Evolutionary conservation across 2,329 filamentous ascomycete species (phyloP).

Genomic region (Aspergillus amoenus): DNA sequence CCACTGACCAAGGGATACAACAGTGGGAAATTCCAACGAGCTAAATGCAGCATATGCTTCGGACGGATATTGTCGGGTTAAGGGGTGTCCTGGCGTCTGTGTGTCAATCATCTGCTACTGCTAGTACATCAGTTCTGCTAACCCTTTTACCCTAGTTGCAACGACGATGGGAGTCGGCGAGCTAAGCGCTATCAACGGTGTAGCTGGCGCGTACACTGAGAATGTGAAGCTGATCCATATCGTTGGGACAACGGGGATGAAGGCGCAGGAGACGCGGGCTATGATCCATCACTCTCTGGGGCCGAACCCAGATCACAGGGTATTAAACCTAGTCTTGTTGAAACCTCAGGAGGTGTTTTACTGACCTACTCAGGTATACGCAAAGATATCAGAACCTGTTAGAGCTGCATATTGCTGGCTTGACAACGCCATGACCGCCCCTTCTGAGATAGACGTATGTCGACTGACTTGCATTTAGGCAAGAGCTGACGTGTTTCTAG

Average conservation of each 20-base stretch:
- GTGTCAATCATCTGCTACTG: background rate
- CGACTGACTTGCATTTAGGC: background rate
- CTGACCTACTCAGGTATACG: constrained; percentile 39
- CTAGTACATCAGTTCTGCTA: background rate
- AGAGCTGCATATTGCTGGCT: background rate
- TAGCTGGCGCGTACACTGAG: constrained; percentile 71
- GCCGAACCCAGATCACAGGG: constrained; percentile 4
- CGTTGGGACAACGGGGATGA: constrained; percentile 50
- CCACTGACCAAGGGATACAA: background rate
- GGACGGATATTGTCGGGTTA: constrained; percentile 4
- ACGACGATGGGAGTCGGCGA: constrained; percentile 71
- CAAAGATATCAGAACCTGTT: constrained; percentile 46
- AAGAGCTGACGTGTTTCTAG: background rate
- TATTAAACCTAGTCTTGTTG: background rate
- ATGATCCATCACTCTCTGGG: constrained; percentile 54
- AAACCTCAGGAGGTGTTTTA: background rate
- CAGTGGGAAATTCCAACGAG: constrained; percentile 6
- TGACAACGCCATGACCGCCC: constrained; percentile 42
- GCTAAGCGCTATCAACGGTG: constrained; percentile 65
- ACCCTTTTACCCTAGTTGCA: constrained; percentile 47
- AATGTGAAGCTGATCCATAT: constrained; percentile 64
- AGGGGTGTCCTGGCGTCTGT: constrained; percentile 5
- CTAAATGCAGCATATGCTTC: constrained; percentile 8
- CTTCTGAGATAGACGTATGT: constrained; percentile 69
- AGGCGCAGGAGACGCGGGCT: constrained; percentile 39